Percentiles rank a stretch among this genome's conserved stretches.
phyloP scores from a whole-genome alignment of 768 basidiomycete genomes.

The Hydnomerulius pinastri region DNA sequence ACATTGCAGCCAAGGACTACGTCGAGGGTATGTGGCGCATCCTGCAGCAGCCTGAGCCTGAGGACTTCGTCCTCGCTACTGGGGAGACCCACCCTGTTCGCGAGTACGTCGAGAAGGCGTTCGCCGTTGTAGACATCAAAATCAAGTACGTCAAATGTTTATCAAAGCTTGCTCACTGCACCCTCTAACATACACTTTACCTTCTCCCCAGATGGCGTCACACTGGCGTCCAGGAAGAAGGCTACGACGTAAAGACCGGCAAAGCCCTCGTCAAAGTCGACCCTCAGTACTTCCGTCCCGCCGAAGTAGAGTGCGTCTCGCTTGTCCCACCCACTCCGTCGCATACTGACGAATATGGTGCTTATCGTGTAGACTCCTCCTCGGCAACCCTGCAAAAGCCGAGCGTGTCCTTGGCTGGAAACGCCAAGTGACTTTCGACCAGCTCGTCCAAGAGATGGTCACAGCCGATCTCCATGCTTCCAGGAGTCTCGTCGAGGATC shows the following conservation, averaged over 20 bases:
- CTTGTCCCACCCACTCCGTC: neutral
- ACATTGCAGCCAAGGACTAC: slow-evolving; percentile 73
- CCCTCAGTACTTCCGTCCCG: slow-evolving; percentile 88
- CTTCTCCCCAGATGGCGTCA: slow-evolving; percentile 69
- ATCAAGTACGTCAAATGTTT: slow-evolving; percentile 51
- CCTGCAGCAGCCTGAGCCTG: slow-evolving; percentile 80
- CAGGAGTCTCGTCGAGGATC: slow-evolving; percentile 76
- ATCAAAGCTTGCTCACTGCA: neutral
- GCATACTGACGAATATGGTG: neutral
- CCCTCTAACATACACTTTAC: slow-evolving; percentile 2
- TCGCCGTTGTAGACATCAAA: slow-evolving; percentile 63
- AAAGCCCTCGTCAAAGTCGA: slow-evolving; percentile 84
- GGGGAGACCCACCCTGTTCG: slow-evolving; percentile 95
- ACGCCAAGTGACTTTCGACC: slow-evolving; percentile 79
- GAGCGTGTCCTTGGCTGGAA: slow-evolving; percentile 90
- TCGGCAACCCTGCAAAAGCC: slow-evolving; percentile 89
- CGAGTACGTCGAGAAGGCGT: slow-evolving; percentile 90
- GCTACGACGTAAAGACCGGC: slow-evolving; percentile 66
- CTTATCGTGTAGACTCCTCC: slow-evolving; percentile 57
- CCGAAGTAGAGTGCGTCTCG: slow-evolving; percentile 84
- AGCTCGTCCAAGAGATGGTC: slow-evolving; percentile 92
- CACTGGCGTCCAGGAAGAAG: slow-evolving; percentile 75
- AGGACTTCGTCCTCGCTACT: slow-evolving; percentile 94
- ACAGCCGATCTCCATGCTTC: slow-evolving; percentile 75
- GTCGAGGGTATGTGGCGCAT: slow-evolving; percentile 99